Percentiles rank a stretch among this genome's conserved stretches.
Conservation (phyloP, 768 basidiomycete genomes). For the Tulasnella sp. region DNA sequence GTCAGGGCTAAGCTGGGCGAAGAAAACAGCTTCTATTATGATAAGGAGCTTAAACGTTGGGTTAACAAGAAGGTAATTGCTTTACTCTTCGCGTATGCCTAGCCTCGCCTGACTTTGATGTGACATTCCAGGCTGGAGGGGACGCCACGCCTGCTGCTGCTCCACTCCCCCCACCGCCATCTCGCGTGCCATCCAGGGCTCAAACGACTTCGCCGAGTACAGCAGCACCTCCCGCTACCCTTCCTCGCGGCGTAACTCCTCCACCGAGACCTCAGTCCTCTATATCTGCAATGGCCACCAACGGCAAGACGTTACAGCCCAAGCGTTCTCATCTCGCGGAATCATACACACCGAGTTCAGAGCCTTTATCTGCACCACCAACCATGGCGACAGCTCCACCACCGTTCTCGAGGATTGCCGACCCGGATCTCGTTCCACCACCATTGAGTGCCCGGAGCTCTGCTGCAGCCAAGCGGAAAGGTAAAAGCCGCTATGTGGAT, state of each 20-base stretch:
- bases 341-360: slow-evolving; percentile 1
- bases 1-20: slow-evolving; percentile 89
- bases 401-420: slow-evolving; percentile 1
- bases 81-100: not conserved
- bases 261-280: slow-evolving; percentile 10
- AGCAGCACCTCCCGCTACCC: not conserved
- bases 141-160: slow-evolving; percentile 40
- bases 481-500: slow-evolving; percentile 13
- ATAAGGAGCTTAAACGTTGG: slow-evolving; percentile 92
- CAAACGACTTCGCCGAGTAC: slow-evolving; percentile 78
- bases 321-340: slow-evolving; percentile 11
- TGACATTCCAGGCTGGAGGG: slow-evolving; percentile 37
- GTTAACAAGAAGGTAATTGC: slow-evolving; percentile 75
- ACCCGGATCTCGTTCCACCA: slow-evolving; percentile 8
- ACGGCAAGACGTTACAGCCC: not conserved
- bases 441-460: not conserved
- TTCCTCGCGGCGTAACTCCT: slow-evolving; percentile 9
- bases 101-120: not conserved
- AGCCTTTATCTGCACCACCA: not conserved
- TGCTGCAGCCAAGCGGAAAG: slow-evolving; percentile 10
- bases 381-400: not conserved
- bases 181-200: slow-evolving; percentile 69
- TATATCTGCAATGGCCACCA: not conserved
- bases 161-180: slow-evolving; percentile 60
- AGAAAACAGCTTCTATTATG: slow-evolving; percentile 80